phyloP scores from a whole-genome alignment of 352 stramenopile genomes.

The Pilasporangium apinafurcum region DNA sequence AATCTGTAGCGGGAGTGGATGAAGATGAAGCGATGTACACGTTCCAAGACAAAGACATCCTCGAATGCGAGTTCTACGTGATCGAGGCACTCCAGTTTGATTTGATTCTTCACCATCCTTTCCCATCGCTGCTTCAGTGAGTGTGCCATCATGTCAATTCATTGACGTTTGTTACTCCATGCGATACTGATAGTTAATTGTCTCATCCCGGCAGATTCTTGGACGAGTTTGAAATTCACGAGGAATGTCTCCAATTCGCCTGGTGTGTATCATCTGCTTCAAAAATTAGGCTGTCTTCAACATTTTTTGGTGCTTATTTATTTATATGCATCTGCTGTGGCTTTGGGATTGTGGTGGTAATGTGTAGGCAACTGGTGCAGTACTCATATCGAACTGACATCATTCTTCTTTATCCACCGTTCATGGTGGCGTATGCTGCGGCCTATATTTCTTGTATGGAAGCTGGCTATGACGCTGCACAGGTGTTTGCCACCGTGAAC shows the following conservation, averaged over 20 bases:
- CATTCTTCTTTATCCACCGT: slow-evolving; percentile 77
- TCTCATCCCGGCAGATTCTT: slow-evolving; percentile 37
- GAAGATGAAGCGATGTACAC: slow-evolving; percentile 86
- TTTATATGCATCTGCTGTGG: background rate
- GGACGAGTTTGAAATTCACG: slow-evolving; percentile 81
- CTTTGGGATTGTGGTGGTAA: background rate
- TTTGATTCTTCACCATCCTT: slow-evolving; percentile 84
- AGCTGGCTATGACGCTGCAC: slow-evolving; percentile 63
- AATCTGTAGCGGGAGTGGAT: slow-evolving; percentile 54
- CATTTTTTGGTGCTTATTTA: background rate
- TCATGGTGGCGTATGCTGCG: slow-evolving; percentile 84
- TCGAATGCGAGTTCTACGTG: slow-evolving; percentile 89
- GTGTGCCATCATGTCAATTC: slow-evolving; percentile 3
- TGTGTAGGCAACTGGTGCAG: slow-evolving; percentile 71
- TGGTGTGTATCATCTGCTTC: slow-evolving; percentile 28
- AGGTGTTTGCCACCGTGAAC: slow-evolving; percentile 76
- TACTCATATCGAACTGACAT: slow-evolving; percentile 87
- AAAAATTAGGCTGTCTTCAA: background rate
- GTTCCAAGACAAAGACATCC: slow-evolving; percentile 87
- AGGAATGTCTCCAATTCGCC: slow-evolving; percentile 79
- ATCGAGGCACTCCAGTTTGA: slow-evolving; percentile 86
- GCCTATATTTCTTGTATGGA: slow-evolving; percentile 76
- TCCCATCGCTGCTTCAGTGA: slow-evolving; percentile 75
- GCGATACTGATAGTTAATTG: too few species aligned
- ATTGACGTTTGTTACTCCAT: background rate